Base-by-base conservation (phyloP, 306 rosid species). In the Acacia confusa region DNA sequence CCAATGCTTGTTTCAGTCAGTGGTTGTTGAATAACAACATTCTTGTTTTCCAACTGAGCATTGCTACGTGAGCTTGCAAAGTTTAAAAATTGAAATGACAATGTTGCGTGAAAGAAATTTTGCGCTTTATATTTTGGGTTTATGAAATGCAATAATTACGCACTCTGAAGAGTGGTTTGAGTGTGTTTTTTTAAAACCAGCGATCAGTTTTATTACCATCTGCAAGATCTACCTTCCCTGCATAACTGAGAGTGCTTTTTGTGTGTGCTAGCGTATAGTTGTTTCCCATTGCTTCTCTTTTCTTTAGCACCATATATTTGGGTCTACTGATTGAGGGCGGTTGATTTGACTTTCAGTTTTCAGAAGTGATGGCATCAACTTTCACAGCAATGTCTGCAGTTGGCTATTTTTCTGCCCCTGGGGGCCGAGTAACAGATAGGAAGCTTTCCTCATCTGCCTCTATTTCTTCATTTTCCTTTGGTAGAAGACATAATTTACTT, bases 301-400 rank as follows among this genome's bases (percentile, higher is more conserved):
- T 36, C 30, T 68, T 44, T 16, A 55, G 4, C 36, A 1, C 43
- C 14, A 10, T 1, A 38, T 48, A 22, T 24, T 63, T 25, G 41
- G 38, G 40, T 65, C 64, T 67, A 14, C 34, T 36, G 20, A 55
- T 15, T 36, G 19, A 28, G 4, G 34, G 24, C n/a, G 36, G 2
- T 22, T 22, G 10, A 25, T 24, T 76, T 38, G 22, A n/a, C 28
- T 3, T 13, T 38, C 79, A 8, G 28, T 60, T 76, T 41, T 17
- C 16, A 16, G 76, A 70, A 83, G 53, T 74, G 83, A 96, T 96
- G 99, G 97, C 97, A 0, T 90, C 97, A 16, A 78, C 98, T 11
- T 92, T 91, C 75, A 85, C 95, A 25, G 88, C 95, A 75, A 77
- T 89, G 87, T 88, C 97, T 45, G 89, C 92, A 1, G 82, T 78